Conservation (phyloP, 202 grass and related monocot genomes). For the Zizania palustris region DNA sequence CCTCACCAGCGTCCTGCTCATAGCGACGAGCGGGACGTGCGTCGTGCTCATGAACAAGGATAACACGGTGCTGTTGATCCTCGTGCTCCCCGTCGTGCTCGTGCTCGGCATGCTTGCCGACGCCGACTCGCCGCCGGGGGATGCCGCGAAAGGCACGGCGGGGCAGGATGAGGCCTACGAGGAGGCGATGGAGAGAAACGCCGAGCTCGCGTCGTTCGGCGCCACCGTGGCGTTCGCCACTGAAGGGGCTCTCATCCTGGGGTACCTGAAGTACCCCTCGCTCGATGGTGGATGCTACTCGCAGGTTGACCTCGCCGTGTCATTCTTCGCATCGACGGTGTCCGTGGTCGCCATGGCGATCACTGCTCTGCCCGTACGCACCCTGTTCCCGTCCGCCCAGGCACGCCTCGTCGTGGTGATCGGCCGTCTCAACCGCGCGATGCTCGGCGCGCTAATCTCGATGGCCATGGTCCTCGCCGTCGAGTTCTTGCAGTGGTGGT, state of each 20-base stretch:
- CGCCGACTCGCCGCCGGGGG: neutral
- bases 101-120: conserved; percentile 22
- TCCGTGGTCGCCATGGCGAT: conserved; percentile 20
- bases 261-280: conserved; percentile 32
- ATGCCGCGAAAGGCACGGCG: neutral
- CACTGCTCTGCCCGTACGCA: conserved; percentile 29
- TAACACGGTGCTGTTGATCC: conserved; percentile 15
- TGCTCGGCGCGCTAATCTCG: conserved; percentile 11
- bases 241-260: conserved; percentile 21
- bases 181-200: conserved; percentile 9
- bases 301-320: conserved; percentile 29
- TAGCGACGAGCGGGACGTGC: conserved; percentile 15
- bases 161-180: conserved; percentile 19
- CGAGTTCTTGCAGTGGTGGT: conserved; percentile 35
- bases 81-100: conserved; percentile 7
- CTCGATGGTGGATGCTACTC: neutral
- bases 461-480: conserved; percentile 13
- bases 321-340: conserved; percentile 30
- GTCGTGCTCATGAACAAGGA: conserved; percentile 26
- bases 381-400: neutral
- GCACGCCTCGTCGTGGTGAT: neutral
- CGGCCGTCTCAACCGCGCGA: conserved; percentile 14
- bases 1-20: conserved; percentile 21
- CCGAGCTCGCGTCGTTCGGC: conserved; percentile 28
- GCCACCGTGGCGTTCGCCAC: conserved; percentile 31